Percentiles rank a stretch among this genome's conserved stretches.
These are phyloP conservation scores for Macrophomina tecta DNA, from an alignment of 2,329 filamentous ascomycete species.

Conservation along the genomic window DNA sequence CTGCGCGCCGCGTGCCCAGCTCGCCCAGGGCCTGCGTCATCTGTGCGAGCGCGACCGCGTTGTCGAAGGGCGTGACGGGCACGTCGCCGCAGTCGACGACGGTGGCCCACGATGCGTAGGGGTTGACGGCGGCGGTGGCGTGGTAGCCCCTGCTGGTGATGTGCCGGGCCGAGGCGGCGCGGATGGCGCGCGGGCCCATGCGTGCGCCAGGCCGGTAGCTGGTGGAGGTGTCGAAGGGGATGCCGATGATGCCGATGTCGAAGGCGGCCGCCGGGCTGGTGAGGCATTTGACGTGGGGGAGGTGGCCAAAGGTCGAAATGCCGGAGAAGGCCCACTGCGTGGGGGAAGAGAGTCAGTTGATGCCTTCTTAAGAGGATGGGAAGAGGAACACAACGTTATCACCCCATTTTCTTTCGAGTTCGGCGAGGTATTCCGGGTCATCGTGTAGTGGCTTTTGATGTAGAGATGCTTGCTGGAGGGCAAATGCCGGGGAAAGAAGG, in stretches of 20 bases:
- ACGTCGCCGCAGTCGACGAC: constrained; percentile 63
- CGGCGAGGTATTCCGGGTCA: neutral
- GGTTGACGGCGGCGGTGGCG: constrained; percentile 61
- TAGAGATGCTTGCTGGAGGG: too few species aligned
- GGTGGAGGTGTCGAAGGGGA: constrained; percentile 85
- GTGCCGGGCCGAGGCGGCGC: constrained; percentile 79
- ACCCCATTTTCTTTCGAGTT: neutral
- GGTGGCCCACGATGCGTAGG: constrained; percentile 55
- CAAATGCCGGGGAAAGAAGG: too few species aligned
- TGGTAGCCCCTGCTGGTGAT: constrained; percentile 79
- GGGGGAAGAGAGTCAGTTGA: neutral
- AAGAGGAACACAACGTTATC: neutral
- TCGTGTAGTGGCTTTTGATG: too few species aligned
- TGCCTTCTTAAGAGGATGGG: too few species aligned
- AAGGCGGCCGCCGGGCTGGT: constrained; percentile 71
- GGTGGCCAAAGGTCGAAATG: constrained; percentile 81
- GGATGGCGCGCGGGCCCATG: constrained; percentile 82
- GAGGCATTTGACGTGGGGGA: constrained; percentile 79
- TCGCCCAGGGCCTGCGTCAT: constrained; percentile 55
- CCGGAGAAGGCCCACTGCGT: constrained; percentile 74
- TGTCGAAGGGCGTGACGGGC: constrained; percentile 66
- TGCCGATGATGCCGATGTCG: constrained; percentile 56
- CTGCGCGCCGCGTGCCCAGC: constrained; percentile 33
- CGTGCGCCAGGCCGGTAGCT: constrained; percentile 83
- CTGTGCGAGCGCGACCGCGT: constrained; percentile 78